Percentiles rank a stretch among this genome's conserved stretches.
Conservation (phyloP, 352 stramenopile species). For the Globisporangium solare region DNA sequence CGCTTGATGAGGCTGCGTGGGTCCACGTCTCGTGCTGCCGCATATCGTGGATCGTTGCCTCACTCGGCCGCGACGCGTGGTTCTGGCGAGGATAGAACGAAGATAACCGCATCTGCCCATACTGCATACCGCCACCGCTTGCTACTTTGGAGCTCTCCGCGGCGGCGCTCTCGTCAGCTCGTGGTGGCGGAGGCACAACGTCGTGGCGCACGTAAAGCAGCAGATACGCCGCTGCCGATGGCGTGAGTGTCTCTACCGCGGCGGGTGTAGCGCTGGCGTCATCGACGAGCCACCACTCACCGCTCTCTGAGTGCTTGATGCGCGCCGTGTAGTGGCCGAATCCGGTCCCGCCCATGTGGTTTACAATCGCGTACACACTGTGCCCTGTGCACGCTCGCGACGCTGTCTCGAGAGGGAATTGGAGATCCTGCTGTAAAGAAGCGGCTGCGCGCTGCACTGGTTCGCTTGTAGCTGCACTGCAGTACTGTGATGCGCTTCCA, state of each 20-base stretch:
- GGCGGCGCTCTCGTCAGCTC: neutral
- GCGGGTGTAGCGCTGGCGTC: slow-evolving; percentile 46
- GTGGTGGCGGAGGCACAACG: slow-evolving; percentile 9
- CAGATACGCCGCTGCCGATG: slow-evolving; percentile 56
- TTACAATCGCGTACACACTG: slow-evolving; percentile 93
- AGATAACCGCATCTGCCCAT: slow-evolving; percentile 1
- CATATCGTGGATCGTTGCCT: neutral
- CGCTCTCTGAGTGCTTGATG: slow-evolving; percentile 30
- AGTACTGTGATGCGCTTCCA: slow-evolving; percentile 11
- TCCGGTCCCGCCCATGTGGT: slow-evolving; percentile 92
- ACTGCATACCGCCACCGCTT: neutral
- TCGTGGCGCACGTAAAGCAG: slow-evolving; percentile 70
- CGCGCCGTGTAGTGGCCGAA: slow-evolving; percentile 91
- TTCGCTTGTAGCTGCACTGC: slow-evolving; percentile 2
- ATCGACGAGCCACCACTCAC: slow-evolving; percentile 92
- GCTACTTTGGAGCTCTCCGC: neutral
- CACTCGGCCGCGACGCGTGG: slow-evolving; percentile 6
- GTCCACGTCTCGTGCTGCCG: slow-evolving; percentile 8
- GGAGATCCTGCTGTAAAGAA: slow-evolving; percentile 31
- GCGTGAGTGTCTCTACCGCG: slow-evolving; percentile 24
- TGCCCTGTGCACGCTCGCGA: slow-evolving; percentile 58
- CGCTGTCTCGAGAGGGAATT: slow-evolving; percentile 37
- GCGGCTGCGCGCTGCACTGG: slow-evolving; percentile 20
- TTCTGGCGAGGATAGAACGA: slow-evolving; percentile 11
- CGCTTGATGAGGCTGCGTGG: neutral